These are phyloP conservation scores for Secale cereale DNA, from an alignment of 176 grass and related monocot species.

Conservation along the genomic window DNA sequence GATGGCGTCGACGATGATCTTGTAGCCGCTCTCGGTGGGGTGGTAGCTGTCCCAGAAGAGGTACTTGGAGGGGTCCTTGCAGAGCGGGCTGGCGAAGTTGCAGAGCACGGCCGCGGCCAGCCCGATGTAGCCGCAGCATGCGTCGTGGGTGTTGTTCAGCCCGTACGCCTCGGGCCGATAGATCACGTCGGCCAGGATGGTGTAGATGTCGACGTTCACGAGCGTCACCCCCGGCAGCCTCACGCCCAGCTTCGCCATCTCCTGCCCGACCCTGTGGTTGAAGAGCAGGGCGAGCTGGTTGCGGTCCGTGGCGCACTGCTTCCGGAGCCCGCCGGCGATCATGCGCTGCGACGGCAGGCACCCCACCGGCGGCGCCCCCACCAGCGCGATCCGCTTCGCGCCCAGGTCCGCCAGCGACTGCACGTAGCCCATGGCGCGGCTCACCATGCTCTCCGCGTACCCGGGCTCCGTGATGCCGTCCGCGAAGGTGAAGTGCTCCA, in stretches of 20 bases:
- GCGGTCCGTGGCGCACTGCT: slow-evolving; percentile 46
- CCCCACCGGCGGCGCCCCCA: slow-evolving; percentile 46
- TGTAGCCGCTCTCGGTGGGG: slow-evolving; percentile 53
- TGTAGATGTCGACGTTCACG: slow-evolving; percentile 47
- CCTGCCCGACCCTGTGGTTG: slow-evolving; percentile 41
- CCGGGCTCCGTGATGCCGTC: slow-evolving; percentile 23
- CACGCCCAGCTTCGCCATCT: slow-evolving; percentile 19
- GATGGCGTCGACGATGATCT: slow-evolving; percentile 34
- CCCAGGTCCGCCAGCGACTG: slow-evolving; percentile 35
- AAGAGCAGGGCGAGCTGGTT: slow-evolving; percentile 52
- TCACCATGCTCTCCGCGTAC: slow-evolving; percentile 40
- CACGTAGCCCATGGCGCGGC: slow-evolving; percentile 21
- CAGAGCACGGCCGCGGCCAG: slow-evolving; percentile 46
- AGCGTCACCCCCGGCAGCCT: slow-evolving; percentile 27
- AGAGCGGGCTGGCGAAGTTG: slow-evolving; percentile 45
- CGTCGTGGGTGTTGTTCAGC: slow-evolving; percentile 40
- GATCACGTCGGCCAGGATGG: slow-evolving; percentile 37
- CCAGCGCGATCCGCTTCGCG: slow-evolving; percentile 35
- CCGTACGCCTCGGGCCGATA: slow-evolving; percentile 19
- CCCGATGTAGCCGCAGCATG: slow-evolving; percentile 44
- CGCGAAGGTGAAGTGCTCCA: slow-evolving; percentile 42
- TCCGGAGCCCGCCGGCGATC: slow-evolving; percentile 35
- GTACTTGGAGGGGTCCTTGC: slow-evolving; percentile 34
- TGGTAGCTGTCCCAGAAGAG: slow-evolving; percentile 86
- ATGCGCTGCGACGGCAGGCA: slow-evolving; percentile 56